Percentiles rank a stretch among this genome's conserved stretches.
These are phyloP conservation scores for Phylloporus rhodoxanthus DNA, from an alignment of 768 basidiomycete genomes.

Conservation along the genomic window DNA sequence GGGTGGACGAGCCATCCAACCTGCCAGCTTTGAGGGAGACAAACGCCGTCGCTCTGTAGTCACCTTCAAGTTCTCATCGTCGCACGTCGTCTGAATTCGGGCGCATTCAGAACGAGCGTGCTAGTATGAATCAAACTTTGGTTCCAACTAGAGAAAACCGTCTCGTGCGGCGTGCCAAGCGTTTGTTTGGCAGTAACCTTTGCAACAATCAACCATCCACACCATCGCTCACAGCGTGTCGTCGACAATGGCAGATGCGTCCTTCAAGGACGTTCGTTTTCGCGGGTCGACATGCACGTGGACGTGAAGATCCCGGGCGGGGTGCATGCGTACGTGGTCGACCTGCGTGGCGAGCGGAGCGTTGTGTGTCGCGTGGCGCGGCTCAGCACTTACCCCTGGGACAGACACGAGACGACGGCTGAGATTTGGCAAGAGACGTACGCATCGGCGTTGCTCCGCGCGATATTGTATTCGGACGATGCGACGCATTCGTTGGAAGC, in stretches of 20 bases:
- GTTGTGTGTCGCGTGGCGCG: neutral
- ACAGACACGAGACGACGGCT: conserved; percentile 76
- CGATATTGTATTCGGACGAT: conserved; percentile 95
- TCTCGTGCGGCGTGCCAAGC: no score
- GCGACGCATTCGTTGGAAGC: conserved; percentile 86
- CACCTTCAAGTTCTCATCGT: no score
- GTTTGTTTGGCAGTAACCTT: conserved; percentile 26
- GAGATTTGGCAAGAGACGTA: conserved; percentile 98
- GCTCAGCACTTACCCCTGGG: no score
- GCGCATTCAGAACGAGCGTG: no score
- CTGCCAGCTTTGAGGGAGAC: no score
- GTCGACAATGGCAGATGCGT: conserved; percentile 54
- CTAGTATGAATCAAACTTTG: no score
- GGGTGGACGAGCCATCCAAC: no score
- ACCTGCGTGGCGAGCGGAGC: conserved; percentile 89
- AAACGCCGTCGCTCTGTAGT: no score
- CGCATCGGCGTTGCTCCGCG: conserved; percentile 83
- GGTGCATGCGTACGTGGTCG: conserved; percentile 89
- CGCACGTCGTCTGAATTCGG: no score
- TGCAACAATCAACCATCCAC: conserved; percentile 16
- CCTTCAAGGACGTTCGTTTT: conserved; percentile 92
- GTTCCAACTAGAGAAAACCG: no score
- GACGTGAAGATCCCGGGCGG: conserved; percentile 99
- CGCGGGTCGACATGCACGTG: conserved; percentile 90
- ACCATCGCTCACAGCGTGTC: conserved; percentile 1